Evolutionary conservation across 306 rosid species (phyloP).

Genomic region (Psophocarpus tetragonolobus): DNA sequence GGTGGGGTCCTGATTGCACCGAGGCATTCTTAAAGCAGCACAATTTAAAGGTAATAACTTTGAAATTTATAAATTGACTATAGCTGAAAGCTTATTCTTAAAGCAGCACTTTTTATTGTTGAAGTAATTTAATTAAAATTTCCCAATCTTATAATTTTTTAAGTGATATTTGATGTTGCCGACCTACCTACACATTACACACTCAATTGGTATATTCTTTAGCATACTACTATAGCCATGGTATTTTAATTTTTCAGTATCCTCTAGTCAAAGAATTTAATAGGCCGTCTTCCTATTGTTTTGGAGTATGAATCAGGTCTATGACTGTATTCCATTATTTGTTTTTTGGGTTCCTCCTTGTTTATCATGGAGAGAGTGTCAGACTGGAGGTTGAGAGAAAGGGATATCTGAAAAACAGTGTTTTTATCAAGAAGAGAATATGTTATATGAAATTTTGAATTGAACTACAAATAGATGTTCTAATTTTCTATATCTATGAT

Average conservation of each 20-base stretch:
- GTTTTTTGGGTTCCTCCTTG: background rate
- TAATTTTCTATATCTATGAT: background rate
- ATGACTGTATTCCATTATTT: background rate
- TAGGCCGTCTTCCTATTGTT: background rate
- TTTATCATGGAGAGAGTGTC: background rate
- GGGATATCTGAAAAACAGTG: background rate
- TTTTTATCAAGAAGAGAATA: background rate
- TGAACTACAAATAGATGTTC: background rate
- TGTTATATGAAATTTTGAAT: background rate
- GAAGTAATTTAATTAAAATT: background rate
- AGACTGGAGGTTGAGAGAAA: background rate
- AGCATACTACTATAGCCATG: background rate
- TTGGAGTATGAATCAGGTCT: background rate
- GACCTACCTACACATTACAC: too few relatives aligned
- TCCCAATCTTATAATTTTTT: conserved; percentile 3
- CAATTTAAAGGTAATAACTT: conserved; percentile 67
- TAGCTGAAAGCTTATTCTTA: background rate
- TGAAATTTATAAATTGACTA: conserved; percentile 13
- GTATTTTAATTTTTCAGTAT: background rate
- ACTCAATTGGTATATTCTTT: background rate
- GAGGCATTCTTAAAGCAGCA: conserved; percentile 72
- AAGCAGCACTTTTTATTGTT: background rate
- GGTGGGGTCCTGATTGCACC: conserved; percentile 95
- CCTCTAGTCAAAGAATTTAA: background rate
- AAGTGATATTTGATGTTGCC: background rate